Evolutionary conservation across 2,329 filamentous ascomycete genomes (phyloP).

Genomic region (Acarospora socialis): DNA sequence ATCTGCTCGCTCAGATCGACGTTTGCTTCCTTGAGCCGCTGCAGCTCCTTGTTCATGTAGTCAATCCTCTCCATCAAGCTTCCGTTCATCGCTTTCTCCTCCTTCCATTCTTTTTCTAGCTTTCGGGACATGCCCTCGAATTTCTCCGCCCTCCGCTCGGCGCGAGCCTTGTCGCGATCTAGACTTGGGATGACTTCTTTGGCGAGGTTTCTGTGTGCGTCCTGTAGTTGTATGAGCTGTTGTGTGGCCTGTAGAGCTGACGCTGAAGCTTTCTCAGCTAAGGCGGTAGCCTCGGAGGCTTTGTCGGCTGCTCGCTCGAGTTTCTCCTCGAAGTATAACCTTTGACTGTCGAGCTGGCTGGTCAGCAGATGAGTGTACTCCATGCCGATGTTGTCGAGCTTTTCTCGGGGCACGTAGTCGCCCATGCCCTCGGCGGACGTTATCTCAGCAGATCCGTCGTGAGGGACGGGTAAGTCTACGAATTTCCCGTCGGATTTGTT

Average conservation of each 20-base stretch:
- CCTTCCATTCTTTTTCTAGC: slow-evolving; percentile 61
- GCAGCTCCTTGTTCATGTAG: slow-evolving; percentile 46
- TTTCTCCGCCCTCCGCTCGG: slow-evolving; percentile 53
- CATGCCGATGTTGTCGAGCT: slow-evolving; percentile 65
- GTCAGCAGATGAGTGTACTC: slow-evolving; percentile 93
- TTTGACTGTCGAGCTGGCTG: slow-evolving; percentile 82
- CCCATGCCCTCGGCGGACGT: slow-evolving; percentile 29
- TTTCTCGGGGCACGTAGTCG: slow-evolving; percentile 39
- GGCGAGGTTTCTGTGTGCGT: slow-evolving; percentile 38
- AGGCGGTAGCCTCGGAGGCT: slow-evolving; percentile 55
- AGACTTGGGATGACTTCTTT: slow-evolving; percentile 48
- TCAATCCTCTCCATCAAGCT: slow-evolving; percentile 66
- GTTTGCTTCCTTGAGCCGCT: slow-evolving; percentile 36
- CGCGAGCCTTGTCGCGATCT: slow-evolving; percentile 58
- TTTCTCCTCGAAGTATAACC: slow-evolving; percentile 87
- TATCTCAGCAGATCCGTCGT: too few relatives aligned
- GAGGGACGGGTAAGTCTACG: slow-evolving; percentile 64
- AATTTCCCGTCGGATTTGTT: slow-evolving; percentile 87
- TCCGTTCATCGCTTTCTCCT: slow-evolving; percentile 75
- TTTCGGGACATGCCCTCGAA: slow-evolving; percentile 62
- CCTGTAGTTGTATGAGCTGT: slow-evolving; percentile 39
- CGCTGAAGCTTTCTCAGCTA: slow-evolving; percentile 47
- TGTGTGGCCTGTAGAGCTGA: slow-evolving; percentile 36
- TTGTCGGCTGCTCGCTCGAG: slow-evolving; percentile 83
- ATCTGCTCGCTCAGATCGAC: slow-evolving; percentile 71